Conservation (phyloP, 192 early-diverging fungal genomes). For the Diversispora eburnea region DNA sequence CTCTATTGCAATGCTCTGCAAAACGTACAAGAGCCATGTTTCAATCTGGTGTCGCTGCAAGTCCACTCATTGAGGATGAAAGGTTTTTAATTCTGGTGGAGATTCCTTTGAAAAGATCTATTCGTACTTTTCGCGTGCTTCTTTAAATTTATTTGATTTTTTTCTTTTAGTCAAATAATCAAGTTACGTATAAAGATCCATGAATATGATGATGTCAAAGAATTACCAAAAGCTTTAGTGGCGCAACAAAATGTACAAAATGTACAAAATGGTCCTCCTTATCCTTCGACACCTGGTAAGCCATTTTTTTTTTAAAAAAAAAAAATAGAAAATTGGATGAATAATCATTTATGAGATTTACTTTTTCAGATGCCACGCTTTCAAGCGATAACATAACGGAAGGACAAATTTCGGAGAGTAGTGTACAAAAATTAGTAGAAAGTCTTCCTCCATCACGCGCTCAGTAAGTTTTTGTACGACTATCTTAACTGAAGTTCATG, state of each 20-base stretch:
- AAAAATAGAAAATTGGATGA: neutral
- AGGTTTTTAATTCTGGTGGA: conserved; percentile 19
- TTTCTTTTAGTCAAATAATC: conserved; percentile 11
- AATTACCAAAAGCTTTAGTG: conserved; percentile 14
- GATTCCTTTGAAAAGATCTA: neutral
- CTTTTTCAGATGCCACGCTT: conserved; percentile 4
- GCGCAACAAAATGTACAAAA: conserved; percentile 13
- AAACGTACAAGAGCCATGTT: conserved; percentile 26
- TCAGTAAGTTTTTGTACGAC: neutral
- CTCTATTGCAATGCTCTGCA: conserved; percentile 1
- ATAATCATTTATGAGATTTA: neutral
- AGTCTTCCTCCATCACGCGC: conserved; percentile 15
- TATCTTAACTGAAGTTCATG: no score
- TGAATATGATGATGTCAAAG: conserved; percentile 21
- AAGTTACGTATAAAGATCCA: conserved; percentile 19
- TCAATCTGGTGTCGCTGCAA: neutral
- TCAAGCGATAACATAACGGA: conserved; percentile 8
- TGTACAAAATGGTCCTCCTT: conserved; percentile 8
- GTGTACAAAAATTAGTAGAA: conserved; percentile 15
- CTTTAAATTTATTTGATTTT: neutral
- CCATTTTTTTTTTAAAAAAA: neutral
- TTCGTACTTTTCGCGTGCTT: neutral
- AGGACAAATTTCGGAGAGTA: conserved; percentile 11
- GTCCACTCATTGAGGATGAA: conserved; percentile 9
- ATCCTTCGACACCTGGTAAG: conserved; percentile 15